Evolutionary conservation across 352 stramenopile genomes (phyloP).

Genomic region (Phytophthora fragariae): DNA sequence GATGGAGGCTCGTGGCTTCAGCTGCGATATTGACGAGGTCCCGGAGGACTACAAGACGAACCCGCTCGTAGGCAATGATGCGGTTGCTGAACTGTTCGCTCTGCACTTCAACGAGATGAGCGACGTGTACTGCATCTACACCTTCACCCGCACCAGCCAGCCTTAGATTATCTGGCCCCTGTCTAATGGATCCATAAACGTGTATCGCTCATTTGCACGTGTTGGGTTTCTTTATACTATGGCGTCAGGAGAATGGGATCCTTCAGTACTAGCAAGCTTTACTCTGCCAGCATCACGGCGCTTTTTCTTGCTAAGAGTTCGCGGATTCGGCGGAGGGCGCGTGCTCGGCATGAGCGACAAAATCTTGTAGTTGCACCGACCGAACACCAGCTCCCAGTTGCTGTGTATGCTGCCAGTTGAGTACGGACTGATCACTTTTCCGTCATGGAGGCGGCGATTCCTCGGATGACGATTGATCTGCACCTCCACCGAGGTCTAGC

Average conservation of each 20-base stretch:
- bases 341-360: constrained; percentile 70
- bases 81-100: constrained; percentile 75
- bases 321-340: constrained; percentile 35
- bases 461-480: constrained; percentile 79
- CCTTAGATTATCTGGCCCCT: constrained; percentile 27
- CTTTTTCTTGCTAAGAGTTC: constrained; percentile 27
- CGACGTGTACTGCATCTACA: constrained; percentile 90
- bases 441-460: constrained; percentile 56
- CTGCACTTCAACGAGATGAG: constrained; percentile 93
- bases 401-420: constrained; percentile 62
- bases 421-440: constrained; percentile 71
- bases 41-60: constrained; percentile 89
- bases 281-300: constrained; percentile 4
- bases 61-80: constrained; percentile 74
- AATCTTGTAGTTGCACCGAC: constrained; percentile 65
- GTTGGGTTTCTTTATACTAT: constrained; percentile 24
- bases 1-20: constrained; percentile 77
- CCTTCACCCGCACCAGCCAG: constrained; percentile 59
- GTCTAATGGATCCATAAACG: constrained; percentile 32
- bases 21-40: constrained; percentile 67
- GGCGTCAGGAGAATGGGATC: constrained; percentile 15
- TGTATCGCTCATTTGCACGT: constrained; percentile 11
- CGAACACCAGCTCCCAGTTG: constrained; percentile 87
- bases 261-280: neutral
- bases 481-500: constrained; percentile 80